These are phyloP conservation scores for Hemileia vastatrix DNA, from an alignment of 1,284 basidiomycete genomes.

Conservation along the genomic window DNA sequence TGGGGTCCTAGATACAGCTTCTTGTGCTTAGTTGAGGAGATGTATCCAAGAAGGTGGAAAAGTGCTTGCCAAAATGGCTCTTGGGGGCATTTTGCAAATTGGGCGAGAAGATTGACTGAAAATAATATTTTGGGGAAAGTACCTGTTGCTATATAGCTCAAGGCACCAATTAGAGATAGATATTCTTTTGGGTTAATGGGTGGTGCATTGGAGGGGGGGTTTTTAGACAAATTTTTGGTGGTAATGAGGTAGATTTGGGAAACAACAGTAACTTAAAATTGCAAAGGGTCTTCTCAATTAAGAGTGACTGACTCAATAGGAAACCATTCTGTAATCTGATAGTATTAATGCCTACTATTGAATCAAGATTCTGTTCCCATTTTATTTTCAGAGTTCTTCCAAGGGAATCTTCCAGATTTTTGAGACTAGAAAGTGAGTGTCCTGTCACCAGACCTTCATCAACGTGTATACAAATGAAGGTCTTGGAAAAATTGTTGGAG, in stretches of 20 bases:
- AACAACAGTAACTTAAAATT: too few species aligned
- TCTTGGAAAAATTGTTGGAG: too few species aligned
- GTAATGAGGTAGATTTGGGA: too few species aligned
- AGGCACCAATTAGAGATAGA: too few species aligned
- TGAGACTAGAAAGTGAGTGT: not conserved
- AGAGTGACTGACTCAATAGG: not conserved
- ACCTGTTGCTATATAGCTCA: too few species aligned
- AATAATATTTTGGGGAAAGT: too few species aligned
- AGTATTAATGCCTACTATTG: not conserved
- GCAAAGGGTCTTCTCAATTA: not conserved
- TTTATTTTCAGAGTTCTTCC: not conserved
- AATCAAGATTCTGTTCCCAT: not conserved
- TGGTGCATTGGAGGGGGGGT: too few species aligned
- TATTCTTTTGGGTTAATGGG: too few species aligned
- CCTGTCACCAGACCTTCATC: slow-evolving; percentile 7
- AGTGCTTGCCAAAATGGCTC: too few species aligned
- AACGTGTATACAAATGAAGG: slow-evolving; percentile 7
- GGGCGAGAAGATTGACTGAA: too few species aligned
- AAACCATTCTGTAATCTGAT: not conserved
- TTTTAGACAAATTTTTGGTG: too few species aligned
- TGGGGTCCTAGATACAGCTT: not conserved
- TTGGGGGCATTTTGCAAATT: too few species aligned
- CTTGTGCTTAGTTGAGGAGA: not conserved
- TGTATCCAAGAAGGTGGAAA: not conserved
- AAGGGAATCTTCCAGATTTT: not conserved